Evolutionary conservation across 345 rosid genomes (phyloP).

Genomic region (Dovyalis caffra): DNA sequence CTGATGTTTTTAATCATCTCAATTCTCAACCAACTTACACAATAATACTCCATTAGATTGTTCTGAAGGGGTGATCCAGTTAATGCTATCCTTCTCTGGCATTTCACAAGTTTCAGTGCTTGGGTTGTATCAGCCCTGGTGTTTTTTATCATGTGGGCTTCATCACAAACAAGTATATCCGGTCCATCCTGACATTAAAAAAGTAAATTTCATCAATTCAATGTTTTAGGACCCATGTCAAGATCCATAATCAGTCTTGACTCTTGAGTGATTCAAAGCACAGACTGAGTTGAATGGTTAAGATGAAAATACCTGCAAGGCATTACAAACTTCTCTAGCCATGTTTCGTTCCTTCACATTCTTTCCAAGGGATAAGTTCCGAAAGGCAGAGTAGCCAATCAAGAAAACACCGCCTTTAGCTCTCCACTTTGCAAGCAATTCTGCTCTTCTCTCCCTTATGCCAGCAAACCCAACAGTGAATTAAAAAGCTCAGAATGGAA

Average conservation of each 20-base stretch:
- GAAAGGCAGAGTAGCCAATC: constrained; percentile 86
- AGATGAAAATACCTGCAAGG: constrained; percentile 64
- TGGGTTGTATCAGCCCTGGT: constrained; percentile 97
- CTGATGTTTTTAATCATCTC: not conserved
- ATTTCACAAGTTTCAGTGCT: constrained; percentile 89
- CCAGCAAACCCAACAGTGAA: constrained; percentile 13
- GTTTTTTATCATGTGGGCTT: constrained; percentile 97
- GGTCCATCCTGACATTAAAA: constrained; percentile 79
- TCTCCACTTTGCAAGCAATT: constrained; percentile 84
- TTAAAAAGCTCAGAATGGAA: not conserved
- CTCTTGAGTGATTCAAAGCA: not conserved
- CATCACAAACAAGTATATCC: constrained; percentile 99
- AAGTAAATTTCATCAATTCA: constrained; percentile 16
- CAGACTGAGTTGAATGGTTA: not conserved
- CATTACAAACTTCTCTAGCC: constrained; percentile 69
- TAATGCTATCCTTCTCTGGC: constrained; percentile 98
- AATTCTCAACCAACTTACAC: constrained; percentile 57
- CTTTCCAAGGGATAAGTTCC: constrained; percentile 88
- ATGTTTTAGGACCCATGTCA: not conserved
- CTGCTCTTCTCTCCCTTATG: constrained; percentile 78
- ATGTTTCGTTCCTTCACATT: constrained; percentile 65
- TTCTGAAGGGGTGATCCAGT: constrained; percentile 99
- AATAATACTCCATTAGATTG: constrained; percentile 98
- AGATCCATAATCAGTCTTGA: not conserved
- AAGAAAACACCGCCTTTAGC: constrained; percentile 88